Evolutionary conservation across 1,284 basidiomycete species (phyloP).

Genomic region (Coniferiporia weirii): DNA sequence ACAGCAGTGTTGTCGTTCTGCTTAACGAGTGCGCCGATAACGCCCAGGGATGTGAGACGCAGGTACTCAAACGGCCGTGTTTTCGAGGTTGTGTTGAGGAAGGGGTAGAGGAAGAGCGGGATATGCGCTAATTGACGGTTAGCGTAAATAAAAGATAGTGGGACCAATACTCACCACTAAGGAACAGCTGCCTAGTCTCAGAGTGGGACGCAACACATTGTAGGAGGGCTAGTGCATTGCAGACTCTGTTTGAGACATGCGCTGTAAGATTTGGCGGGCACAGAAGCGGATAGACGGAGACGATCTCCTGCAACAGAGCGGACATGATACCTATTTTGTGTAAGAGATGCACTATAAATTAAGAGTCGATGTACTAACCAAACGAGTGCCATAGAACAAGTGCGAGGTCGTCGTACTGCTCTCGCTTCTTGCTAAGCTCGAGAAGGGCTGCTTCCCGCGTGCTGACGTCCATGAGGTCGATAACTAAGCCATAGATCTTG

Average conservation of each 20-base stretch:
- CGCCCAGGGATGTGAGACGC: slow-evolving; percentile 93
- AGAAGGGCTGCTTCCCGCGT: slow-evolving; percentile 85
- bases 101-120: slow-evolving; percentile 97
- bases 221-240: slow-evolving; percentile 95
- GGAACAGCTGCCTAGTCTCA: slow-evolving; percentile 88
- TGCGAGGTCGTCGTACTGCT: slow-evolving; percentile 98
- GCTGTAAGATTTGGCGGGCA: slow-evolving; percentile 96
- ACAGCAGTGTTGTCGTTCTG: slow-evolving; percentile 99
- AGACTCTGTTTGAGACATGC: slow-evolving; percentile 98
- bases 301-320: slow-evolving; percentile 96
- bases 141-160: background rate
- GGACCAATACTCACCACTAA: slow-evolving; percentile 35
- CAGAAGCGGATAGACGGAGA: slow-evolving; percentile 95
- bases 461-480: slow-evolving; percentile 75
- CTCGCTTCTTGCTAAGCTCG: slow-evolving; percentile 97
- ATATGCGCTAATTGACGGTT: slow-evolving; percentile 66
- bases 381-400: slow-evolving; percentile 99
- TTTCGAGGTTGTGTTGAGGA: slow-evolving; percentile 98
- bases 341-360: background rate
- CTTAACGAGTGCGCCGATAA: slow-evolving; percentile 99
- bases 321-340: slow-evolving; percentile 85
- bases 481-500: slow-evolving; percentile 79
- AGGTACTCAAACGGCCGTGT: slow-evolving; percentile 99
- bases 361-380: slow-evolving; percentile 50
- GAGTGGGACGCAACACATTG: slow-evolving; percentile 97